phyloP scores from a whole-genome alignment of 345 rosid genomes.

The Lepidium sativum region DNA sequence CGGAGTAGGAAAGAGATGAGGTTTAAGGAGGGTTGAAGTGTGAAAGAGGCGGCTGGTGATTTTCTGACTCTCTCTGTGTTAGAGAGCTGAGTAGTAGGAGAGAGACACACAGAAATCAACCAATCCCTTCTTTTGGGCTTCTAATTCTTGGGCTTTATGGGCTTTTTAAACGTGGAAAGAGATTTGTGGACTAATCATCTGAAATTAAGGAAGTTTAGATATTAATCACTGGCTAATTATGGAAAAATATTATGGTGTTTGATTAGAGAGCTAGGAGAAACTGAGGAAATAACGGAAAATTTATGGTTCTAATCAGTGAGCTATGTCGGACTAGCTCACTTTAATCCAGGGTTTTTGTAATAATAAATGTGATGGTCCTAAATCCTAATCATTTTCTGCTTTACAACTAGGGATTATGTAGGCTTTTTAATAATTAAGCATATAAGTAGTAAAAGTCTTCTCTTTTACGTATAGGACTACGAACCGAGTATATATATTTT shows the following conservation, averaged over 20 bases:
- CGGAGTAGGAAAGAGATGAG: constrained; percentile 27
- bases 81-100: constrained; percentile 1
- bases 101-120: not conserved
- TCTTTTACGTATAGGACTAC: no score
- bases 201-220: not conserved
- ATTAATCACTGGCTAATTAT: not conserved
- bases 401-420: no score
- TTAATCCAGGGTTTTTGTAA: no score
- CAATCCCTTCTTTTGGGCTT: constrained; percentile 4
- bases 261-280: not conserved
- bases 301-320: no score
- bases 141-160: constrained; percentile 1
- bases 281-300: no score
- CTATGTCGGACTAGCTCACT: no score
- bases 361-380: no score
- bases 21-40: constrained; percentile 35
- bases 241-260: not conserved
- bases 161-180: constrained; percentile 4
- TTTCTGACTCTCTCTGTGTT: constrained; percentile 10
- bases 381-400: no score
- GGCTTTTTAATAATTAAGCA: no score
- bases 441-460: no score
- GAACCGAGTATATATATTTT: no score
- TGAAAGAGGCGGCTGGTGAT: constrained; percentile 33
- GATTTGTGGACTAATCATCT: not conserved